Evolutionary conservation across 2,329 filamentous ascomycete genomes (phyloP).

Genomic region (Dothistroma pini): DNA sequence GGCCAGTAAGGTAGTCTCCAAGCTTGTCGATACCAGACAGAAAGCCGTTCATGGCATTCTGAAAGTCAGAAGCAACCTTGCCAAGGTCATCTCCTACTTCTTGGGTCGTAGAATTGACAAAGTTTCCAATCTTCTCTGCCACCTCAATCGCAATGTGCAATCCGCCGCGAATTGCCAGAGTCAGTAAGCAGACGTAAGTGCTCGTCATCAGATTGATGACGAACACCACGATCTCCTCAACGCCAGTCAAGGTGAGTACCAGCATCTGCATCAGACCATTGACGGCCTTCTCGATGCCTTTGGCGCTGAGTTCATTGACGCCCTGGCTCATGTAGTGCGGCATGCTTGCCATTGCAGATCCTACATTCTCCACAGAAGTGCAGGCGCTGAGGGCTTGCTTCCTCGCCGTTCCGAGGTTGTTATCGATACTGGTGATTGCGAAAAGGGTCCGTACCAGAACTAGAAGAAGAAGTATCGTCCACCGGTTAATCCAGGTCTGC

Average conservation of each 20-base stretch:
- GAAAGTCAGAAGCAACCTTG: constrained; percentile 38
- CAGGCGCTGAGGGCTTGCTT: constrained; percentile 82
- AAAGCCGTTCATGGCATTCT: constrained; percentile 55
- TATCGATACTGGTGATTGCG: constrained; percentile 67
- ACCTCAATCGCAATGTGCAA: constrained; percentile 66
- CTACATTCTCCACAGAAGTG: constrained; percentile 85
- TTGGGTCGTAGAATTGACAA: constrained; percentile 58
- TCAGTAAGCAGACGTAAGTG: constrained; percentile 87
- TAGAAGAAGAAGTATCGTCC: constrained; percentile 85
- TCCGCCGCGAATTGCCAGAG: constrained; percentile 74
- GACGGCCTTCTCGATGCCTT: constrained; percentile 75
- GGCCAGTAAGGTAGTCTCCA: constrained; percentile 39
- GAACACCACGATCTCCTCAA: constrained; percentile 86
- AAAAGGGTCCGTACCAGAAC: constrained; percentile 79
- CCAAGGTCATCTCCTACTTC: constrained; percentile 57
- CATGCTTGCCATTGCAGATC: constrained; percentile 96
- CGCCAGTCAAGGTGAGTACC: constrained; percentile 71
- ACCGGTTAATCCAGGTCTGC: constrained; percentile 96
- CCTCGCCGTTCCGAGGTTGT: constrained; percentile 72
- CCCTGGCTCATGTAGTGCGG: constrained; percentile 88
- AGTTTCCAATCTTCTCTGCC: constrained; percentile 57
- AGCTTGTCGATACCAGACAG: constrained; percentile 48
- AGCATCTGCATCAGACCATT: constrained; percentile 76
- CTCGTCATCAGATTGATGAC: constrained; percentile 87
- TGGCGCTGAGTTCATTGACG: constrained; percentile 80